Percentiles rank a stretch among this genome's conserved stretches.
phyloP scores from a whole-genome alignment of 1,139 yeast species.

The Yamadazyma conglobata region DNA sequence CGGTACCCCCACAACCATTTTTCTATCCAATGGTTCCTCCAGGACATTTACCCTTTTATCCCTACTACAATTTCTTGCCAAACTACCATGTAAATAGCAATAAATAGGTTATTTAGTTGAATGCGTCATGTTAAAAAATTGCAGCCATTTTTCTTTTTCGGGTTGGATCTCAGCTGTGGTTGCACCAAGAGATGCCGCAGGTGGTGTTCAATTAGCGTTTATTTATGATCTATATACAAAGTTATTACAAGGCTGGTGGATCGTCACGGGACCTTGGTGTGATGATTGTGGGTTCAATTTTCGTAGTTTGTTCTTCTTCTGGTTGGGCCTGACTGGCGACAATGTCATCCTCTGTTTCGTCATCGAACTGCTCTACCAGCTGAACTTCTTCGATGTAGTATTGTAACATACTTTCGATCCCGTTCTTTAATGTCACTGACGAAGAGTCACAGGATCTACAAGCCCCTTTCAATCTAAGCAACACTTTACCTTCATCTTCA shows the following conservation, averaged over 20 bases:
- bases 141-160: constrained; percentile 5
- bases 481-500: constrained; percentile 63
- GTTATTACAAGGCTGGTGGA: constrained; percentile 41
- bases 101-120: constrained; percentile 1
- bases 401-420: constrained; percentile 78
- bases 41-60: constrained; percentile 6
- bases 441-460: constrained; percentile 78
- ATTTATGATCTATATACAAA: constrained; percentile 5
- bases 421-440: constrained; percentile 71
- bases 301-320: constrained; percentile 38
- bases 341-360: constrained; percentile 15
- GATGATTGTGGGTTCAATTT: constrained; percentile 16
- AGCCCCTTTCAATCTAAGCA: constrained; percentile 68
- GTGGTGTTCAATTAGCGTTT: neutral
- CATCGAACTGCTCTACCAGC: constrained; percentile 59
- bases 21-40: constrained; percentile 8
- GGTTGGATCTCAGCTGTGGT: too few species aligned
- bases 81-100: constrained; percentile 12
- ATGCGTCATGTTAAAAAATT: constrained; percentile 2
- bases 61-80: constrained; percentile 9
- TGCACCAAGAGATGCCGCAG: constrained; percentile 1
- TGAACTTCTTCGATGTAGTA: constrained; percentile 78
- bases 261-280: constrained; percentile 32
- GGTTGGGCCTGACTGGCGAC: constrained; percentile 19
- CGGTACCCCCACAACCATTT: constrained; percentile 7